Conservation (phyloP, 768 basidiomycete genomes). For the Leccinellum rugosiceps region DNA sequence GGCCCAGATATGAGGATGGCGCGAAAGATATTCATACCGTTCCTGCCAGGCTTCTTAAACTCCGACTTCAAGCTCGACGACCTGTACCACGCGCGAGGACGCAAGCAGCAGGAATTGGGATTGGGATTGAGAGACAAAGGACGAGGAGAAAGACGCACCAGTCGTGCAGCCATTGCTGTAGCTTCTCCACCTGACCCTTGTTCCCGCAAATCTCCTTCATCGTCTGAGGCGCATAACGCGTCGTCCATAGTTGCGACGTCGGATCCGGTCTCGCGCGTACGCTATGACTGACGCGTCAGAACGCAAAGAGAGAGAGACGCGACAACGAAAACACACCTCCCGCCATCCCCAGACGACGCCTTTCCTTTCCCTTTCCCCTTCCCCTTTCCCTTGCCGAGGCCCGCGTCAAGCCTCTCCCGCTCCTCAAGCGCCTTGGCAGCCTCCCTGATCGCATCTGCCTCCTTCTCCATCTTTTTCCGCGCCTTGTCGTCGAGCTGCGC, state of each 20-base stretch:
- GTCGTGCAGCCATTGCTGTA: slow-evolving; percentile 81
- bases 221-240: slow-evolving; percentile 85
- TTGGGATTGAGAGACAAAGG: background rate
- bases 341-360: slow-evolving; percentile 4
- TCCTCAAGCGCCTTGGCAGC: slow-evolving; percentile 78
- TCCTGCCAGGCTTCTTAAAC: slow-evolving; percentile 95
- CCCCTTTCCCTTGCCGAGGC: slow-evolving; percentile 21
- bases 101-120: no score
- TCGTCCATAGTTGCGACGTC: slow-evolving; percentile 85
- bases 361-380: background rate
- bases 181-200: slow-evolving; percentile 85
- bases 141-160: slow-evolving; percentile 56
- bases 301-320: background rate
- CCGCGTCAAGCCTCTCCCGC: slow-evolving; percentile 54
- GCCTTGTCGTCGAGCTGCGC: slow-evolving; percentile 71
- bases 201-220: slow-evolving; percentile 95
- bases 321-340: slow-evolving; percentile 14
- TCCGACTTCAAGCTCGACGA: slow-evolving; percentile 61
- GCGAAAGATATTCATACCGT: slow-evolving; percentile 79
- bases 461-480: slow-evolving; percentile 76
- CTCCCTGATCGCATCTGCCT: slow-evolving; percentile 67
- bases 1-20: slow-evolving; percentile 90
- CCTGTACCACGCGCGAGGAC: slow-evolving; percentile 44
- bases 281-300: background rate
- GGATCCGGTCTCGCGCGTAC: slow-evolving; percentile 39